A percentile compares a stretch with the other conserved stretches of the same genome.
Evolutionary conservation across 2,329 filamentous ascomycete genomes (phyloP).

Genomic region (Colletotrichum higginsianum): DNA sequence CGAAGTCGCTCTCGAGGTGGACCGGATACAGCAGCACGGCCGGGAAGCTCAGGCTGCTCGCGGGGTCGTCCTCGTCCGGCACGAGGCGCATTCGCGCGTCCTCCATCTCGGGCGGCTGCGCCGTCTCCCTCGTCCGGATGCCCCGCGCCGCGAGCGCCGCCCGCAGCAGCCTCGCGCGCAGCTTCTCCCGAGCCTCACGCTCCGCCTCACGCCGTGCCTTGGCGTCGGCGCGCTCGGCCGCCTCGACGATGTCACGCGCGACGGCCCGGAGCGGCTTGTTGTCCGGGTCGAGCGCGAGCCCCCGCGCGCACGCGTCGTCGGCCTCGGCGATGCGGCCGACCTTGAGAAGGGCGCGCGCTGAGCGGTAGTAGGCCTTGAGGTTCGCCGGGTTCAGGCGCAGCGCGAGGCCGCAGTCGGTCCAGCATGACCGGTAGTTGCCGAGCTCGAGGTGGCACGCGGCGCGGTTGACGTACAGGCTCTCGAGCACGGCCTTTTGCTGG

Average conservation of each 20-base stretch:
- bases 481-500: conserved; percentile 76
- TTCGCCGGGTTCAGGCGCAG: conserved; percentile 85
- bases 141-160: conserved; percentile 78
- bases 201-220: conserved; percentile 70
- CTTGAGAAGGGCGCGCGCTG: conserved; percentile 81
- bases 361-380: conserved; percentile 93
- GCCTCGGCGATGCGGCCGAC: conserved; percentile 87
- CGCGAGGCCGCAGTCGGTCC: conserved; percentile 85
- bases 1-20: conserved; percentile 87
- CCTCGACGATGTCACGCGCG: conserved; percentile 73
- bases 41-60: conserved; percentile 81
- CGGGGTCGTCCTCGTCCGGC: conserved; percentile 80
- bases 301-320: conserved; percentile 81
- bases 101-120: conserved; percentile 86
- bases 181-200: conserved; percentile 67
- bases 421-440: conserved; percentile 89
- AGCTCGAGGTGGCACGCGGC: conserved; percentile 92
- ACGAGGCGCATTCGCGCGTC: conserved; percentile 81
- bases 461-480: conserved; percentile 87
- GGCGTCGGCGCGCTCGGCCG: conserved; percentile 68
- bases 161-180: conserved; percentile 73
- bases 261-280: conserved; percentile 79
- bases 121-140: conserved; percentile 77
- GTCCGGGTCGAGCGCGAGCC: conserved; percentile 77
- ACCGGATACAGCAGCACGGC: conserved; percentile 88